Evolutionary conservation across 2,329 filamentous ascomycete genomes (phyloP), one percentile per base, ranked within the genome.

Genomic region (Sclerotinia glacialis): DNA sequence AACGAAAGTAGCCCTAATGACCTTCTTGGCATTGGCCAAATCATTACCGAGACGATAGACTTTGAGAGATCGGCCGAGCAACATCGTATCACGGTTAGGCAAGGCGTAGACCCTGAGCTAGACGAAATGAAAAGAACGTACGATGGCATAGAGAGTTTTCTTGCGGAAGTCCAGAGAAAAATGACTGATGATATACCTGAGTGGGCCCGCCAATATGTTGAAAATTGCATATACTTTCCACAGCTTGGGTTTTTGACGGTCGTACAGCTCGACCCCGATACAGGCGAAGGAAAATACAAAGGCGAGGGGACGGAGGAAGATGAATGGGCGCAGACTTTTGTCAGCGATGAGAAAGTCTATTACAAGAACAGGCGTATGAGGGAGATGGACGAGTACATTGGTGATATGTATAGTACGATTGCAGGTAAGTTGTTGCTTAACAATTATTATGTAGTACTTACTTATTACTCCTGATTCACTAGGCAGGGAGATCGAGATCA

Each of bases 401-500:
- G 95, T 14, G 94, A 98, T 76, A 84, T 96, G 40, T 94, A 94
- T 73, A 88, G 90, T 47, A 83, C 86, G 67, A 97, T 99, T 66
- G 90, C 91, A 72, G 90, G 91, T 91, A 81, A 75, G 23, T 58
- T 49, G 7, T 26, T 59, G 23, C 16, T 65, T 53, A 67, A 14
- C 8, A 26, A 40, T 46, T 59, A 2, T 34, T 21, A 12, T 11
- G 23, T 8, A 61, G 23, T 40, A 31, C 47, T 28, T 42, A 34
- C 60, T 67, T n/a, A 60, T 21, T 50, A 9, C 11, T 18, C 9
- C 18, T 23, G 52, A 8, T 50, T 31, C 37, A 23, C 3, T 68
- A 90, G 93, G 97, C 74, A 87, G 86, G 65, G 94, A 99, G 76
- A 93, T 97, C 54, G 91, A 97, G 71, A 91, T 98, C 53, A 84